Base-by-base conservation (phyloP, 2,329 filamentous ascomycete species). In the Alternaria rosae region DNA sequence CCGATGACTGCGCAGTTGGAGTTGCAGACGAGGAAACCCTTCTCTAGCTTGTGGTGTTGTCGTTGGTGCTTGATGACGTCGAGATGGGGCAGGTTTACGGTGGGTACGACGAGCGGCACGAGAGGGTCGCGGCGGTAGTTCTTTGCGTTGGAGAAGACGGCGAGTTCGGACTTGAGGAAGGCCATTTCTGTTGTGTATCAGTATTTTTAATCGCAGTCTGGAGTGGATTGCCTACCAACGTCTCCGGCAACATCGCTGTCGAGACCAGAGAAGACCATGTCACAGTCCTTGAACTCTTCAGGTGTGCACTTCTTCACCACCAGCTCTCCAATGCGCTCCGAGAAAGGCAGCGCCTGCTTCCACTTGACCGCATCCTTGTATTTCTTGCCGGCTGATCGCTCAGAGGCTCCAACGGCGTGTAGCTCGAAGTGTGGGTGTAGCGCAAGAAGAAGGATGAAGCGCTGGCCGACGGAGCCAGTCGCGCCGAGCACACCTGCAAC, bases 1-100 rank as follows among this genome's bases (percentile, higher is more conserved):
- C 94, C 94, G 73, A 98, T 97, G 75, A 97, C 94, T 59, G 94
- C 94, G 82, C 95, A 99, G 84, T 98, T 98, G 68, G 93, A 97
- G 84, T 98, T 98, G 87, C 94, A 98, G 63, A 97, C 93, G 38
- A 98, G 83, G 83, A 98, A 97, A 23, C 95, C 95, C 81, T 92
- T 93, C 65, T 91, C 84, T 45, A 97, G 85, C 26, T 84, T 83
- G 79, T 91, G 88, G 44, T 91, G 85, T 76, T 88, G 85, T 65
- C 92, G 87, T 83, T 98, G 94, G 81, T 96, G 90, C n/a, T 91
- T 90, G 77, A 98, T 94, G 64, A 97, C 86, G 76, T 91, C 88
- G 73, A 97, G 87, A 81, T 98, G 94, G 44, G 88, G 82, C 12
- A 97, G 89, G 84, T 98, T 98, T 79, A 98, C 94, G 20, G 93